Base-by-base conservation (phyloP, 2,329 filamentous ascomycete genomes). In the Colletotrichum sp. region DNA sequence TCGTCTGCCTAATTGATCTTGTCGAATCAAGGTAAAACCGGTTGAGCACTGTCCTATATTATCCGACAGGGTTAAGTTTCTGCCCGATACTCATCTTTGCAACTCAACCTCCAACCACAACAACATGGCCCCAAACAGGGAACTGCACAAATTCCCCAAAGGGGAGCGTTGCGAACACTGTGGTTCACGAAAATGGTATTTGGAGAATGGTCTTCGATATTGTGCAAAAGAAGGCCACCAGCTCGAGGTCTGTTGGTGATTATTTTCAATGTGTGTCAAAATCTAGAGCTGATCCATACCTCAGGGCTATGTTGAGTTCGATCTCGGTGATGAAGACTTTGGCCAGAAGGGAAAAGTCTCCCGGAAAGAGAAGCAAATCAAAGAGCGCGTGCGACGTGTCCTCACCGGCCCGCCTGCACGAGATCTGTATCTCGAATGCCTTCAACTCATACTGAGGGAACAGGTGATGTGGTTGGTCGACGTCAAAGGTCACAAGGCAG, bases 381-480 rank as follows among this genome's bases (percentile, higher is more conserved):
- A 87, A 69, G 87, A 91, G 80, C 91, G 88, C 64, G 86, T 89
- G 63, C 88, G 87, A 64, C 87, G 87, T 75, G 90, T 93, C 81
- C 87, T 95, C 66, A 84, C 84, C 8, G 96, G 96, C 57, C 88
- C 91, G 63, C 89, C 92, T 69, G 96, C 94, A 16, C 92, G 93
- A 78, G 92, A 94, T 78, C 90, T 98, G 28, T 98, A 95, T 82
- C 88, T 99, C 44, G 94, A 98, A 82, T 94, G 92, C 78, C 91
- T 98, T 75, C 96, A 99, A 84, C 88, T 98, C 36, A 90, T 99
- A 64, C 87, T 99, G 32, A 92, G 96, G 82, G 95, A 94, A 81
- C 96, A 99, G 86, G 86, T 95, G 18, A 86, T 91, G 81, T 96
- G 94, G 89, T 87, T 99, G 34, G 87, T 98, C 16, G 86, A 90